Base-by-base conservation (phyloP, 768 basidiomycete genomes). In the Trametes punicea region DNA sequence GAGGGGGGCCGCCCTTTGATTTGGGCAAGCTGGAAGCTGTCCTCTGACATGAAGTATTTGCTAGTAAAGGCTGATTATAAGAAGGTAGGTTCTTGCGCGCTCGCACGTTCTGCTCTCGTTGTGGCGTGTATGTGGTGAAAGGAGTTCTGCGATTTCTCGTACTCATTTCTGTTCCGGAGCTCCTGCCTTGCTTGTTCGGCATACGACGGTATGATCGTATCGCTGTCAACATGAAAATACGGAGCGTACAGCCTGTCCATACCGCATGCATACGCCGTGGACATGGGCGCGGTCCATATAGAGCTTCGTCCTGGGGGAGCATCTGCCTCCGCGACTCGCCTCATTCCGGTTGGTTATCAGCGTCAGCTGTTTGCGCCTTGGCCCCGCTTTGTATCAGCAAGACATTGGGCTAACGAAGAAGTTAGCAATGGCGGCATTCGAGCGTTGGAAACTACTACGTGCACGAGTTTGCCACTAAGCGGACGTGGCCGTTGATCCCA, bases 361-460 rank as follows among this genome's bases (percentile, higher is more conserved):
- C n/a, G n/a, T n/a, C 5, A 38, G 4, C 20, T 38, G 15, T 4
- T n/a, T 16, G 15, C 15, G 15, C 15, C 15, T 15, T 18, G 6
- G 6, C 13, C 5, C 36, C 20, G 16, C 15, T 2, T 13, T 16
- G 36, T 31, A 29, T 18, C 51, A n/a, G 49, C 42, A 2, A 39
- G 16, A 29, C 11, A 21, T 27, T 15, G 7, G 15, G 29, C 34
- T 49, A 20, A 59, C 27, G 20, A 46, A 18, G 53, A n/a, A 11
- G 47, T 50, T 36, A 94, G 87, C 91, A 95, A 86, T 99, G 97
- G 97, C 84, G 97, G 42, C 81, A 88, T 70, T 97, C 94, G 6
- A 85, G 83, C 53, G 87, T 87, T 66, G 88, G 90, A 16, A 98
- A 95, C 70, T 98, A 94, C 68, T 96, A 92, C 69, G 78, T 99